Evolutionary conservation across 2,329 filamentous ascomycete genomes (phyloP), one percentile per base, ranked within the genome.

Genomic region (Aaosphaeria arxii): DNA sequence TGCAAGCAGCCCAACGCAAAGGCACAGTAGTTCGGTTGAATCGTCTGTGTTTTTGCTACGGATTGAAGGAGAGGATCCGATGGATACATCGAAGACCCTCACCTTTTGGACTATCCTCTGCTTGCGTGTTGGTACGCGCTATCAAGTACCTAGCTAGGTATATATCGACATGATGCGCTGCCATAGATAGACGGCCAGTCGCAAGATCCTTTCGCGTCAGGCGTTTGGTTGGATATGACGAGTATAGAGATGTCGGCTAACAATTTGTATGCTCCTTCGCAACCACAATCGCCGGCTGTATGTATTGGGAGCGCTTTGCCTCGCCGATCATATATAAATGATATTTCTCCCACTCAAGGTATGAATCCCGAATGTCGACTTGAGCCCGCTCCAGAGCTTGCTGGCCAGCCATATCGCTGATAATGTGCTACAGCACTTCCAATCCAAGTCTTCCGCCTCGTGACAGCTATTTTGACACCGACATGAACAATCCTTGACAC

Each of bases 1-100:
- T 9, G 33, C 33, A 40, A 40, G 62, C 55, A 69, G 65, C 42
- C 60, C 61, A 49, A 24, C 57, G 63, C 62, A 67, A 66, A 67
- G 64, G 64, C 67, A 71, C 67, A 70, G 64, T 67, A 58, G 53
- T 70, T 69, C 66, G 65, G 63, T 56, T 68, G 68, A 71, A 70
- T 58, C 69, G 64, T 69, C 69, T 73, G 73, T 74, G 71, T 75
- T 85, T 36, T 82, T 86, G 85, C 86, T 88, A 88, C 84, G 84
- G 81, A 84, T 67, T 72, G 73, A 73, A 80, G 82, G 83, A 80
- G 81, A 79, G 80, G 11, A 84, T 82, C 84, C 88, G 87, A 82
- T 83, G 66, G 61, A 36, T 28, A 43, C 59, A 74, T 73, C 73
- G 9, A 43, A 48, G 57, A 58, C 58, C 55, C 50, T 50, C 56